A percentile compares a stretch with the other conserved stretches of the same genome.
Conservation (phyloP, 345 rosid species). For the Rhodomyrtus tomentosa region DNA sequence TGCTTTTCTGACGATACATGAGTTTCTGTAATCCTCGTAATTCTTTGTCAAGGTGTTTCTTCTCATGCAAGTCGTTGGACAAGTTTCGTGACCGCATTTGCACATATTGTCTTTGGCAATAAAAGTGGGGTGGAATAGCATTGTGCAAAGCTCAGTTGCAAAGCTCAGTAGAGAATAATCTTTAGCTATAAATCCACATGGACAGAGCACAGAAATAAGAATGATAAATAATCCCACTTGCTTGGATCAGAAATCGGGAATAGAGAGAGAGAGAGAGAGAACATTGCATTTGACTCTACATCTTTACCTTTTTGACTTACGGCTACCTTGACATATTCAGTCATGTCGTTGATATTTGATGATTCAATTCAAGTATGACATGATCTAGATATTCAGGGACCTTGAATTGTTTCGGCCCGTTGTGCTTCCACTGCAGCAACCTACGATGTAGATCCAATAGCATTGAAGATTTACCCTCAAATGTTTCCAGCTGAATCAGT, state of each 20-base stretch:
- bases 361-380: constrained; percentile 14
- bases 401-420: constrained; percentile 25
- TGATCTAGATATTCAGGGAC: constrained; percentile 30
- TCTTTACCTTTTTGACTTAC: background rate
- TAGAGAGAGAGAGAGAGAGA: background rate
- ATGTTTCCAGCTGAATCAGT: constrained; percentile 18
- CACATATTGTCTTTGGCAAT: too few relatives aligned
- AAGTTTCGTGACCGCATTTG: background rate
- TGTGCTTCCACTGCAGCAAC: constrained; percentile 46
- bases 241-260: background rate
- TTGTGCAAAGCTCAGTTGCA: background rate
- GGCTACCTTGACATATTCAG: background rate
- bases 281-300: background rate
- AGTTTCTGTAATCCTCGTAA: background rate
- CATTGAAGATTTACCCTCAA: constrained; percentile 21
- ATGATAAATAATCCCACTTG: background rate
- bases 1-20: background rate
- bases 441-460: constrained; percentile 39
- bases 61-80: background rate
- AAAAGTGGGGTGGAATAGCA: background rate
- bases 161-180: background rate
- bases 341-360: constrained; percentile 7
- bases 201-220: background rate
- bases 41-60: background rate
- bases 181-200: background rate